phyloP scores from a whole-genome alignment of 2,329 filamentous ascomycete species.

The Diaporthe nobilis region DNA sequence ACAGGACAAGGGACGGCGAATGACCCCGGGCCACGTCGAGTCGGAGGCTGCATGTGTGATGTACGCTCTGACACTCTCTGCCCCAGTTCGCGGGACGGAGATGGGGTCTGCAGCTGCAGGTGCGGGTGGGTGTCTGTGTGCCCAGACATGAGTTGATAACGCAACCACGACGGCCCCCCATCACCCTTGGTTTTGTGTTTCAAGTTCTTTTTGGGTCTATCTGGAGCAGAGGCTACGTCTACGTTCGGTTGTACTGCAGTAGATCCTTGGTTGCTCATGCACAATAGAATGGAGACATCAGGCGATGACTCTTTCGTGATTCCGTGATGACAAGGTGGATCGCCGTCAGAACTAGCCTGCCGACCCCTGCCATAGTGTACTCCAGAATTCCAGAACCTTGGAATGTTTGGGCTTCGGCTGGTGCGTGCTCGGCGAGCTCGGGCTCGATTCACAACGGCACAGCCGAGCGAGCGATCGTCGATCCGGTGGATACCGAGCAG shows the following conservation, averaged over 20 bases:
- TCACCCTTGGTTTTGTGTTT: conserved; percentile 22
- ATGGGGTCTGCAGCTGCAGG: conserved; percentile 16
- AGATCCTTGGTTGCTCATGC: conserved; percentile 8
- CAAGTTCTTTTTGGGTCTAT: conserved; percentile 14
- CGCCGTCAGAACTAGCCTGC: conserved; percentile 9
- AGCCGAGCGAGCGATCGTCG: conserved; percentile 29
- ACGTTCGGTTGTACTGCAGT: conserved; percentile 7
- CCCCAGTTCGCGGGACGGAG: conserved; percentile 28
- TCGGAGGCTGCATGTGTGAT: conserved; percentile 17
- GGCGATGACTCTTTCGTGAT: conserved; percentile 21
- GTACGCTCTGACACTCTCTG: conserved; percentile 25
- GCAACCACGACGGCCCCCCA: conserved; percentile 15
- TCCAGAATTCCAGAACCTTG: conserved; percentile 30
- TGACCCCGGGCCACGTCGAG: conserved; percentile 24
- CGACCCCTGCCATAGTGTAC: conserved; percentile 5
- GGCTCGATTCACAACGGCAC: conserved; percentile 27
- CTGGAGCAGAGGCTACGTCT: conserved; percentile 4
- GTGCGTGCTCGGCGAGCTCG: conserved; percentile 12
- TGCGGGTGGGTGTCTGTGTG: conserved; percentile 28
- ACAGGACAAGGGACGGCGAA: conserved; percentile 21
- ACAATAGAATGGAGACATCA: conserved; percentile 20
- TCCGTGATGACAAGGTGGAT: conserved; percentile 14
- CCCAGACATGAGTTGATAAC: conserved; percentile 29
- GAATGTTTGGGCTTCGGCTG: conserved; percentile 20
- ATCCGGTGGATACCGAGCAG: conserved; percentile 30